Base-by-base conservation (phyloP, 176 grass and related monocot species). In the Avena atlantica region DNA sequence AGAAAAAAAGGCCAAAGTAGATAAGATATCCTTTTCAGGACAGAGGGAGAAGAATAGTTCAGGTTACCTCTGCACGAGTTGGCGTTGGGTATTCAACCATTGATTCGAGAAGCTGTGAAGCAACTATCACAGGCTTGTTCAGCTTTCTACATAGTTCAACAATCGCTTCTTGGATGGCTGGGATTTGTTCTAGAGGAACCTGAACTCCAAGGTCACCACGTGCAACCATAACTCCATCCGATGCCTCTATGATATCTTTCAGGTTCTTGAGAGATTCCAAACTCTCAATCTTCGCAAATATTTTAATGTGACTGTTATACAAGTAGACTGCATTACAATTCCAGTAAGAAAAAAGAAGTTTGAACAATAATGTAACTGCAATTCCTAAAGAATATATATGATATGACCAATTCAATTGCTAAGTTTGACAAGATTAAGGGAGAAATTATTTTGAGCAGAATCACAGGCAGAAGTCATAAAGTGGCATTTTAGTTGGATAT, bases 151-250 rank as follows among this genome's bases (percentile, higher is more conserved):
- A 93, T 19, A 95, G 77, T 42, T 78, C 45, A 91, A 89, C 89
- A 69, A 93, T 89, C 14, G 55, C 75, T 65, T 91, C 62, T 89
- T 95, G 93, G 58, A 95, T 93, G 81, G 91, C 89, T 49, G 93
- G 93, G 40, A 95, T 93, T 79, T 88, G 80, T 59, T 95, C 93
- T 70, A 93, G 83, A 83, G 93, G 88, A 87, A 91, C 70, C 88
- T 95, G 88, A 87, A 95, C 91, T 78, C 93, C 93, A 57, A 93
- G 93, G 85, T 95, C 93, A 21, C 93, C 93, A 58, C 93, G 91
- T 49, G 91, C 93, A 34, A 95, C 91, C 89, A 95, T 95, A 84
- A 93, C 81, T 74, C 93, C 93, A 70, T 95, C 91, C 13, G 91
- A 93, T 69, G 86, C 88, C 50, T 89, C 63, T 84, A 95, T 55